phyloP scores from a whole-genome alignment of 1,284 basidiomycete species.

The Lentinula novae-zelandiae region DNA sequence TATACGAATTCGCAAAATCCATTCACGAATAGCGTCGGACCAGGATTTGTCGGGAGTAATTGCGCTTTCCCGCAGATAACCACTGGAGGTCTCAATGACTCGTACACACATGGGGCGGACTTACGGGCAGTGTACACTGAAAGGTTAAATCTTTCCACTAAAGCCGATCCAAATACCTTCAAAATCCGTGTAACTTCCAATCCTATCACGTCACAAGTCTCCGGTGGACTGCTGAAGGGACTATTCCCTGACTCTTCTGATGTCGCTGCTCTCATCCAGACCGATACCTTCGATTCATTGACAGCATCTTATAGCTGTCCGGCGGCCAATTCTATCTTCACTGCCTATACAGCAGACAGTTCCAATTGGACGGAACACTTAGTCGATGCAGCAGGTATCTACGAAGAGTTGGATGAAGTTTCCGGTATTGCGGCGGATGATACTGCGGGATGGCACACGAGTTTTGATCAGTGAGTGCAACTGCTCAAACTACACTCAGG shows the following conservation, averaged over 20 bases:
- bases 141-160: constrained; percentile 29
- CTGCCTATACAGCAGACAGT: constrained; percentile 31
- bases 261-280: constrained; percentile 33
- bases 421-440: constrained; percentile 35
- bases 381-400: constrained; percentile 28
- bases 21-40: constrained; percentile 33
- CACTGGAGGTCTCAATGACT: constrained; percentile 35
- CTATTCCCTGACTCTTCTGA: constrained; percentile 34
- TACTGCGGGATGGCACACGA: constrained; percentile 40
- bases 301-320: constrained; percentile 40
- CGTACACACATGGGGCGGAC: constrained; percentile 38
- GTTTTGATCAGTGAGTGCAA: constrained; percentile 40
- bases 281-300: constrained; percentile 37
- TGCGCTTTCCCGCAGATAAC: constrained; percentile 48
- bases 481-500: neutral
- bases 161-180: constrained; percentile 26
- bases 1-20: constrained; percentile 32
- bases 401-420: constrained; percentile 35
- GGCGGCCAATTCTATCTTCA: constrained; percentile 29
- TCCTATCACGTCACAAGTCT: constrained; percentile 45
- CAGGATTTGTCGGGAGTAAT: constrained; percentile 37
- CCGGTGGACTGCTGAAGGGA: constrained; percentile 36
- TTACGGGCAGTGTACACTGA: constrained; percentile 38
- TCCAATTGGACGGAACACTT: constrained; percentile 39
- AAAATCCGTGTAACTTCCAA: constrained; percentile 45